phyloP scores from a whole-genome alignment of 129 eudicot species.

The Arctium lappa region DNA sequence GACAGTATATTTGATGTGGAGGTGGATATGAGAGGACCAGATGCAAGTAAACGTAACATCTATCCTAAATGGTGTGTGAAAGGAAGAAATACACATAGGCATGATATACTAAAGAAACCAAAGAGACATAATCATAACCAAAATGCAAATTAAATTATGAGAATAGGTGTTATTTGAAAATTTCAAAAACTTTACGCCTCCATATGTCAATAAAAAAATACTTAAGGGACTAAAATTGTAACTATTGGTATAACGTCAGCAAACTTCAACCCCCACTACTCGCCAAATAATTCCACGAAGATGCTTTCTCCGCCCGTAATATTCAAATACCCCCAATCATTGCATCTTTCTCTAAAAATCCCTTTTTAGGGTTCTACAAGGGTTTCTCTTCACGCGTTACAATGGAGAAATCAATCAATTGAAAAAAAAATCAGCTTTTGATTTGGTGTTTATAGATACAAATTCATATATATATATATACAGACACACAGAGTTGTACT shows the following conservation, averaged over 20 bases:
- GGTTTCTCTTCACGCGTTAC: constrained; percentile 20
- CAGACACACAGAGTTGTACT: background rate
- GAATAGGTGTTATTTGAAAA: background rate
- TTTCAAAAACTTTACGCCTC: background rate
- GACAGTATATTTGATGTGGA: too few species aligned
- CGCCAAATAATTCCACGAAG: constrained; percentile 31
- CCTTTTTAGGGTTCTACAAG: constrained; percentile 40
- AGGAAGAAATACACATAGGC: too few species aligned
- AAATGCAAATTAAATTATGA: background rate
- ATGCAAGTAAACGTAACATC: too few species aligned
- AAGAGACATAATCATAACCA: background rate
- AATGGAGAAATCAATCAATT: constrained; percentile 9
- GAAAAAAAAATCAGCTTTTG: background rate
- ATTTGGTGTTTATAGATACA: background rate
- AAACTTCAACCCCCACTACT: constrained; percentile 17
- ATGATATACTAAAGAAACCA: too few species aligned
- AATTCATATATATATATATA: background rate
- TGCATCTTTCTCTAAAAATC: background rate
- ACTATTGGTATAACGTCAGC: background rate
- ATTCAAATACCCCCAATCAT: constrained; percentile 12
- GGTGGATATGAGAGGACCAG: too few species aligned
- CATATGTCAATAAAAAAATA: background rate
- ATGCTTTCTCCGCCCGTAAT: constrained; percentile 25
- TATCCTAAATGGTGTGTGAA: too few species aligned
- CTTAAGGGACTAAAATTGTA: background rate